Evolutionary conservation across 139 green algal species (phyloP), one percentile per base, ranked within the genome.

Genomic region (Deuterostichococcus epilithicus): DNA sequence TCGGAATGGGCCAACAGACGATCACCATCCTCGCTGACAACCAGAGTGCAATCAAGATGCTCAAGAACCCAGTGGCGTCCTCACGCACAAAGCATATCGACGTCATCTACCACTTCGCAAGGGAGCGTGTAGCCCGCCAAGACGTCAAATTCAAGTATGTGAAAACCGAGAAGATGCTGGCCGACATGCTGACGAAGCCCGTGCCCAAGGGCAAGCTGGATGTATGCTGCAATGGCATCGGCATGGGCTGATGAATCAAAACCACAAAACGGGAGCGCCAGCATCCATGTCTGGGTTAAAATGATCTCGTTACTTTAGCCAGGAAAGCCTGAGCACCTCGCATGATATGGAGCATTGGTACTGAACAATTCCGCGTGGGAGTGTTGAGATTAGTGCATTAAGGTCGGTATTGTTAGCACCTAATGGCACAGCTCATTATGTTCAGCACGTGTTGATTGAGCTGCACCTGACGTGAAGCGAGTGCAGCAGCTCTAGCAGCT

Each of bases 51-150:
- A 59, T 87, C 23, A 59, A 33, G 0, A 37, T 85, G n/a, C 39
- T 84, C 10, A 69, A 74, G 39, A 77, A 88, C n/a, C 72, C 78
- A 28, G 70, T 76, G 18, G 6, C 42, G 5, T 77, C 73, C 6
- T 23, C 38, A 42, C 60, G 80, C 0, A 70, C 80, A 15, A 88
- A 88, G 80, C 83, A 88, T 75, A 88, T 86, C 22, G 80, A 88
- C 39, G 76, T 86, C 5, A 30, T 73, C 2, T 65, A 81, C 69
- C 77, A 84, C 72, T 85, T 82, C 75, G 75, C 72, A 25, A 44
- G 80, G 1, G 75, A 88, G 74, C 58, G 76, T 2, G 77, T 81
- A 3, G 38, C 25, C 3, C 65, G 58, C 20, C 33, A 66, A 0
- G 80, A 85, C 5, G 38, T 88, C 1, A 47, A 20, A 26, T 72